Percentiles rank a stretch among this genome's conserved stretches.
These are phyloP conservation scores for Karstenula rhodostoma DNA, from an alignment of 2,329 filamentous ascomycete species.

Conservation along the genomic window DNA sequence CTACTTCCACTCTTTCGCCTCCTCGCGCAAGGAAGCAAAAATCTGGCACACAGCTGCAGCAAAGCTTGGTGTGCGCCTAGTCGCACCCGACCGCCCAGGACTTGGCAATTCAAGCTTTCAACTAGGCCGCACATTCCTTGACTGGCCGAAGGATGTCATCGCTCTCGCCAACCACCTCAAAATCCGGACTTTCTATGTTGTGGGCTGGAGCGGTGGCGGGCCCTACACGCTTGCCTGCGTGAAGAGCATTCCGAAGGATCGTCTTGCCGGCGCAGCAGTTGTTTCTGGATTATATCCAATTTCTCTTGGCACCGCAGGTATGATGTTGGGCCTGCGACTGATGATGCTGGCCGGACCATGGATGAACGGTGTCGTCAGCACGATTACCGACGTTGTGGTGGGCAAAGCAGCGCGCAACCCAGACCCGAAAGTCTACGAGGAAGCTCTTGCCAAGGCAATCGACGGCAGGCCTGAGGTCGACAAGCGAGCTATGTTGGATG, in stretches of 20 bases:
- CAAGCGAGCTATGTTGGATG: conserved; percentile 29
- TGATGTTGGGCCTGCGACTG: conserved; percentile 33
- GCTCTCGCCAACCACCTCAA: conserved; percentile 52
- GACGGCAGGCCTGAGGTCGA: conserved; percentile 29
- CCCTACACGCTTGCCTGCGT: conserved; percentile 60
- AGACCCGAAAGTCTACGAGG: conserved; percentile 37
- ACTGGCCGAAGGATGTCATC: conserved; percentile 55
- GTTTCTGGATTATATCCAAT: conserved; percentile 38
- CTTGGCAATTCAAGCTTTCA: conserved; percentile 54
- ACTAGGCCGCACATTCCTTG: conserved; percentile 47
- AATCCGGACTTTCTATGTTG: conserved; percentile 52
- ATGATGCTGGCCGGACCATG: conserved; percentile 38
- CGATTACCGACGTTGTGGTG: conserved; percentile 33
- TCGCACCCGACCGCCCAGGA: conserved; percentile 56
- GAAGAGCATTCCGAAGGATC: conserved; percentile 43
- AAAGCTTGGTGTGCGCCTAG: conserved; percentile 49
- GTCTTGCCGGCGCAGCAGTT: conserved; percentile 34
- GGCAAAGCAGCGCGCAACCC: conserved; percentile 35
- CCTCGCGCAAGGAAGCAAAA: conserved; percentile 53
- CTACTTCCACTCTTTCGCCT: conserved; percentile 56
- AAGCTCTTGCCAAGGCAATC: conserved; percentile 33
- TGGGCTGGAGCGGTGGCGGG: conserved; percentile 58
- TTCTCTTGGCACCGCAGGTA: conserved; percentile 35
- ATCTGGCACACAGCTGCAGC: conserved; percentile 44
- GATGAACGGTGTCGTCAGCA: conserved; percentile 29